These are phyloP conservation scores for Dipteronia sinensis DNA, from an alignment of 345 rosid genomes.

Conservation along the genomic window DNA sequence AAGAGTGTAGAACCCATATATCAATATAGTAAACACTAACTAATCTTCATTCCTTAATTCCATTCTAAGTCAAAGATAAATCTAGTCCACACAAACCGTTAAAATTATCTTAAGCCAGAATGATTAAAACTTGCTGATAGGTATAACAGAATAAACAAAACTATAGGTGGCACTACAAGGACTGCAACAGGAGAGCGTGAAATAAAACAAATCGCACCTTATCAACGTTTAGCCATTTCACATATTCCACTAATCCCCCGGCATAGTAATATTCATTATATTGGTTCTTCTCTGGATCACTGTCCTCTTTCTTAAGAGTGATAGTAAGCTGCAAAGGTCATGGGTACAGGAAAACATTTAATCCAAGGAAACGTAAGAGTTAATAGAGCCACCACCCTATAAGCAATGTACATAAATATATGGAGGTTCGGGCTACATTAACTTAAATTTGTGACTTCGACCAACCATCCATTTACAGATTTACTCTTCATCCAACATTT, in stretches of 20 bases:
- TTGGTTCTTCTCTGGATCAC: constrained; percentile 60
- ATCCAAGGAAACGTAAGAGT: constrained; percentile 14
- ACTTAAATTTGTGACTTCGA: neutral
- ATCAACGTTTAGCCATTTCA: constrained; percentile 84
- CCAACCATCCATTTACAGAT: neutral
- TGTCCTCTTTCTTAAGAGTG: constrained; percentile 57
- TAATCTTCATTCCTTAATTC: neutral
- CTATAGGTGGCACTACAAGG: neutral
- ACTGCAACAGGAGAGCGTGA: neutral
- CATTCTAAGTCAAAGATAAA: neutral
- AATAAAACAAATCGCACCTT: constrained; percentile 52
- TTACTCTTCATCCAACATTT: neutral
- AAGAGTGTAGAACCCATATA: neutral
- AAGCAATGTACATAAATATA: neutral
- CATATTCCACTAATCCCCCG: constrained; percentile 93
- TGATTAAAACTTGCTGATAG: constrained; percentile 10
- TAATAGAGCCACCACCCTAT: neutral
- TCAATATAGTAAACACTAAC: neutral
- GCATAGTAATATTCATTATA: constrained; percentile 70
- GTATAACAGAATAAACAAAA: neutral
- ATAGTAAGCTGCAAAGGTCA: constrained; percentile 67
- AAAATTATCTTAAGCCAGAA: neutral
- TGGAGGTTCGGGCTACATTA: neutral
- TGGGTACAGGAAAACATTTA: constrained; percentile 14
- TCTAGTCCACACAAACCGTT: neutral